phyloP scores from a whole-genome alignment of 2,329 filamentous ascomycete species.

The Claviceps fusiformis region DNA sequence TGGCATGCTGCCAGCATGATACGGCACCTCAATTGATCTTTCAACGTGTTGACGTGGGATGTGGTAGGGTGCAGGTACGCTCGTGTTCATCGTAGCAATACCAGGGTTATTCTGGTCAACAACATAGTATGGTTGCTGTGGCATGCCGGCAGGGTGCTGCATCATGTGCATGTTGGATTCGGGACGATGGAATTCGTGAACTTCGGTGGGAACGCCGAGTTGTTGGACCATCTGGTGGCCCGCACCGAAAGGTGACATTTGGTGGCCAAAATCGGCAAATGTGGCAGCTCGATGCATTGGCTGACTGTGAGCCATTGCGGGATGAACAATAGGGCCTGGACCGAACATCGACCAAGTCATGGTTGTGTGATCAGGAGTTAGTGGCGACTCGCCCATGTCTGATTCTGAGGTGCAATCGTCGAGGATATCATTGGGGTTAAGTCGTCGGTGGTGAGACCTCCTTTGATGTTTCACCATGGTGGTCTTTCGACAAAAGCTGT shows the following conservation, averaged over 20 bases:
- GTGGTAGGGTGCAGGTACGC: constrained; percentile 36
- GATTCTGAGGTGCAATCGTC: constrained; percentile 43
- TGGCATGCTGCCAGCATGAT: constrained; percentile 31
- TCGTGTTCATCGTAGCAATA: constrained; percentile 47
- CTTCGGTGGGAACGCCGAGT: constrained; percentile 30
- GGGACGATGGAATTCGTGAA: constrained; percentile 31
- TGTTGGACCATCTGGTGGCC: constrained; percentile 28
- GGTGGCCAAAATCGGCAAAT: constrained; percentile 40
- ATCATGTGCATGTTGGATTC: constrained; percentile 33
- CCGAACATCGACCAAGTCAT: constrained; percentile 37
- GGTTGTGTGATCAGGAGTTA: constrained; percentile 40
- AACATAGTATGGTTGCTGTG: constrained; percentile 39
- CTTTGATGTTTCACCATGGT: constrained; percentile 57
- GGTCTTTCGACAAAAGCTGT: constrained; percentile 57
- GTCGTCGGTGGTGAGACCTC: constrained; percentile 44
- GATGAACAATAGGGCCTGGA: constrained; percentile 25
- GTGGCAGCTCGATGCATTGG: constrained; percentile 38
- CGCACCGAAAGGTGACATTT: constrained; percentile 31
- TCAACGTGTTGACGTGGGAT: constrained; percentile 36
- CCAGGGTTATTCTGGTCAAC: constrained; percentile 49
- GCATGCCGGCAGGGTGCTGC: constrained; percentile 34
- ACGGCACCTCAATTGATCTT: constrained; percentile 36
- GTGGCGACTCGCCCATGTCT: constrained; percentile 44
- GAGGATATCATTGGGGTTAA: constrained; percentile 38
- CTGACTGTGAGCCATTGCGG: constrained; percentile 23